Percentiles rank a stretch among this genome's conserved stretches.
Conservation (phyloP, 345 rosid genomes). For the Brassica incana region DNA sequence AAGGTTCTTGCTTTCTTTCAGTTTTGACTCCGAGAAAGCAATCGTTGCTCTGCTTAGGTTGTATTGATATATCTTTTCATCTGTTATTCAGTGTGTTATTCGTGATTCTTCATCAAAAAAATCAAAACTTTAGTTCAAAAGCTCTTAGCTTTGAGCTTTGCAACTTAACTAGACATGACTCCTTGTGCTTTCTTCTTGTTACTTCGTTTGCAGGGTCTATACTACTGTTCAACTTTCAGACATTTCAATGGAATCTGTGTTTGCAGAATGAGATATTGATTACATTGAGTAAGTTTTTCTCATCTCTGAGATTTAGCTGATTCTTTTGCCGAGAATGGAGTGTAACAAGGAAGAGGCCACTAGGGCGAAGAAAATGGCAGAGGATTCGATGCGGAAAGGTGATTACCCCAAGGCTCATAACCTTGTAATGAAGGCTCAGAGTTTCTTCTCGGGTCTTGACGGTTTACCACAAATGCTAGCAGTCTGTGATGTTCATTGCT, state of each 20-base stretch:
- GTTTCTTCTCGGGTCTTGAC: constrained; percentile 61
- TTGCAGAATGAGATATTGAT: neutral
- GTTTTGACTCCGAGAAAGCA: neutral
- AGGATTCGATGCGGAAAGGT: constrained; percentile 49
- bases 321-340: constrained; percentile 49
- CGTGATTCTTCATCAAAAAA: neutral
- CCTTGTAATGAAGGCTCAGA: constrained; percentile 61
- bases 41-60: neutral
- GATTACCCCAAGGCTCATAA: constrained; percentile 63
- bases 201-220: constrained; percentile 11
- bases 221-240: neutral
- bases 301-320: neutral
- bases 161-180: neutral
- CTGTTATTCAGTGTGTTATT: neutral
- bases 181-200: constrained; percentile 7
- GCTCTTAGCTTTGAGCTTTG: constrained; percentile 1
- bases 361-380: constrained; percentile 68
- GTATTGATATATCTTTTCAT: neutral
- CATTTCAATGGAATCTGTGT: neutral
- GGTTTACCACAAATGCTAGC: constrained; percentile 62
- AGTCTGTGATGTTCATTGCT: constrained; percentile 73
- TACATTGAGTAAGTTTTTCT: neutral
- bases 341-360: constrained; percentile 90
- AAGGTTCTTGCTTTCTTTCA: neutral
- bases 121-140: neutral